Base-by-base conservation (phyloP, 2,329 filamentous ascomycete species). In the Tolypocladium capitatum region DNA sequence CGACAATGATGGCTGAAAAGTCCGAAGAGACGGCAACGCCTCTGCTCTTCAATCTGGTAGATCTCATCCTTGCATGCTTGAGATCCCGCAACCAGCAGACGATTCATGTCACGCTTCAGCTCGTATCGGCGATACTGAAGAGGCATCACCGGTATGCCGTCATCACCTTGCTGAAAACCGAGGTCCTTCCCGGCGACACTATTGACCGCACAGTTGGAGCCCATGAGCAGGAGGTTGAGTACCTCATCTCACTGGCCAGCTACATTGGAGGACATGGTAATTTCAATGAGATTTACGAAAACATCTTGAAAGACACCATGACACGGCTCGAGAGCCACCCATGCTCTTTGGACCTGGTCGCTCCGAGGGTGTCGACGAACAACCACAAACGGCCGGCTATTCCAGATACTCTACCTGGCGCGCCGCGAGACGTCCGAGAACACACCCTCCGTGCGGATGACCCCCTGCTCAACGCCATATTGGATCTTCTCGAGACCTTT, bases 1-100 rank as follows among this genome's bases (percentile, higher is more conserved):
- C 94, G 14, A 87, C 81, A 32, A 83, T 88, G 65, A 79, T 90
- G 62, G 81, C 85, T 3, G 75, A 85, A 47, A 83, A 85, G 52
- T 79, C 84, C 3, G 86, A 92, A 48, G 72, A 78, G 14, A 76
- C 85, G 10, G 75, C 75, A 27, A 92, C 90, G 2, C 92, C 92
- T 0, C 77, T 88, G 14, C 73, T 98, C 1, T 98, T 96, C 70
- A 97, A 94, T 60, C 71, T 98, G 10, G 86, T 94, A 24, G 92
- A 98, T 66, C 75, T 98, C 13, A 83, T 95, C 30, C 73, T 94
- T 3, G 86, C 89, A 33, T 94, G 90, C 58, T 71, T 96, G 27
- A 77, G 81, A 49, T 97, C 92, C 0, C 75, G 77, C 41, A 96
- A 92, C 58, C 78, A 85, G 46, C 90, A 96, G 61, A 97, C 92